These are phyloP conservation scores for Xerocomellus intermedius DNA, from an alignment of 768 basidiomycete species.

Conservation along the genomic window DNA sequence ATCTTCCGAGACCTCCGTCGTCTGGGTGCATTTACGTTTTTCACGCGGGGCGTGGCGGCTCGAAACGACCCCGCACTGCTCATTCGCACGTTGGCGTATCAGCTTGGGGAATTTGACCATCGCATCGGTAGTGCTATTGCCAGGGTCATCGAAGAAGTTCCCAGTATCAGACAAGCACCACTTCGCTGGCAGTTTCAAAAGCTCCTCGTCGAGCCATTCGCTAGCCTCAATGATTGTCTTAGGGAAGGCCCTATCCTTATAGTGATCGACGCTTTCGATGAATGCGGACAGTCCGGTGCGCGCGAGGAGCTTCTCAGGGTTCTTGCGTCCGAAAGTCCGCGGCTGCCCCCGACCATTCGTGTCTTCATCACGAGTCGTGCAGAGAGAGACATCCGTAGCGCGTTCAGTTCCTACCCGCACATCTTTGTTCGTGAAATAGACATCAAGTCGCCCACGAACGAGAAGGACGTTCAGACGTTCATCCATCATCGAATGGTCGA, in stretches of 20 bases:
- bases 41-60: constrained; percentile 31
- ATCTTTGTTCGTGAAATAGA: constrained; percentile 24
- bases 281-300: constrained; percentile 25
- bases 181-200: constrained; percentile 34
- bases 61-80: constrained; percentile 31
- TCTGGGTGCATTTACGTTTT: constrained; percentile 38
- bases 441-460: constrained; percentile 25
- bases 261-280: constrained; percentile 38
- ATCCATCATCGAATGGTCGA: constrained; percentile 26
- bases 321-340: constrained; percentile 22
- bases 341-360: constrained; percentile 25
- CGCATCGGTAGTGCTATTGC: constrained; percentile 30
- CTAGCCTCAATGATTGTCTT: constrained; percentile 12
- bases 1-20: constrained; percentile 31
- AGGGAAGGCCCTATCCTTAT: constrained; percentile 30
- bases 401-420: constrained; percentile 11
- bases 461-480: constrained; percentile 25
- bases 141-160: constrained; percentile 21
- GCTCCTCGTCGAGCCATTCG: constrained; percentile 33
- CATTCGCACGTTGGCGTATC: constrained; percentile 36
- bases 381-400: constrained; percentile 28
- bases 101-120: constrained; percentile 33
- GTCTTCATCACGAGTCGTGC: constrained; percentile 34
- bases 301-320: constrained; percentile 31
- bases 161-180: constrained; percentile 31